phyloP scores from a whole-genome alignment of 2,329 filamentous ascomycete species.

The Ceratocystis huliohia region DNA sequence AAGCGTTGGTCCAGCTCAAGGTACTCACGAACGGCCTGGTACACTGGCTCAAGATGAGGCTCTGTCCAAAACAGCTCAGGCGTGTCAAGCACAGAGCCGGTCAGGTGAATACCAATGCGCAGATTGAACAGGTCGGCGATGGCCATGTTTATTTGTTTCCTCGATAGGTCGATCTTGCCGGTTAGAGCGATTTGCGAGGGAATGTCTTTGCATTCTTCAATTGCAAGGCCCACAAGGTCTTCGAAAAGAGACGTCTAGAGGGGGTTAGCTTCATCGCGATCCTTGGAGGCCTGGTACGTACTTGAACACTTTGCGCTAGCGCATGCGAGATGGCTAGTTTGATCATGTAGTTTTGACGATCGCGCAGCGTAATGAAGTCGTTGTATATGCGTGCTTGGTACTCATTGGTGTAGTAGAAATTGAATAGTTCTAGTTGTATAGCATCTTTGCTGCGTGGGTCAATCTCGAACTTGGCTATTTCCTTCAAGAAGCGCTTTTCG shows the following conservation, averaged over 20 bases:
- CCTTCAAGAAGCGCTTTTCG: constrained; percentile 81
- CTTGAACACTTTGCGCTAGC: constrained; percentile 88
- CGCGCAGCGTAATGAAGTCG: constrained; percentile 89
- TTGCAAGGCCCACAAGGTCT: constrained; percentile 85
- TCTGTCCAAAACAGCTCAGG: constrained; percentile 98
- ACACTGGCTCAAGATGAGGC: constrained; percentile 89
- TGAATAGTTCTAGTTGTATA: constrained; percentile 93
- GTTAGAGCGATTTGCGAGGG: constrained; percentile 86
- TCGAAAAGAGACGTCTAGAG: constrained; percentile 88
- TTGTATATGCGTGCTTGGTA: constrained; percentile 99
- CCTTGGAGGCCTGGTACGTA: constrained; percentile 26
- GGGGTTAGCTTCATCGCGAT: constrained; percentile 18
- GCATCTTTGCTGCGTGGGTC: constrained; percentile 82
- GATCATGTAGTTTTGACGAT: constrained; percentile 96
- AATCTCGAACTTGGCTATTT: constrained; percentile 84
- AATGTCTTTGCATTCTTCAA: constrained; percentile 84
- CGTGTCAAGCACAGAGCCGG: constrained; percentile 90
- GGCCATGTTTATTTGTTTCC: constrained; percentile 96
- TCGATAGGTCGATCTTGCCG: constrained; percentile 77
- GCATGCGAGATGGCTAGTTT: constrained; percentile 95
- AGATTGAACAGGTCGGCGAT: constrained; percentile 97
- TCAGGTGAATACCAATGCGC: constrained; percentile 93
- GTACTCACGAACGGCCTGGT: constrained; percentile 88
- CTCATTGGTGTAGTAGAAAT: constrained; percentile 97
- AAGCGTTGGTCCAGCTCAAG: constrained; percentile 97